These are phyloP conservation scores for Boletellus sp. DNA, from an alignment of 768 basidiomycete genomes.

Conservation along the genomic window DNA sequence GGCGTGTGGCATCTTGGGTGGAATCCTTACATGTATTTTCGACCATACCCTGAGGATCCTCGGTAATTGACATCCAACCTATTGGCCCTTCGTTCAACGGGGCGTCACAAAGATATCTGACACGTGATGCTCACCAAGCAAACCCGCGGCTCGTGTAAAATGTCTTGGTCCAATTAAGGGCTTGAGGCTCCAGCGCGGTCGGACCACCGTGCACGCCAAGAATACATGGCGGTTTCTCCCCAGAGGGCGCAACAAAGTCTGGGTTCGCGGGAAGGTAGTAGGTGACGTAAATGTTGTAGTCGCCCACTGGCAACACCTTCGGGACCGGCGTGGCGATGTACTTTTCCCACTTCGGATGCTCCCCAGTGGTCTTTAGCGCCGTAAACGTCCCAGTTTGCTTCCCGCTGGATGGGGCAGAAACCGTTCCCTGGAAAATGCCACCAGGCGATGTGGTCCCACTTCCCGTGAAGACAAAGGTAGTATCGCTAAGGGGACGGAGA, in stretches of 20 bases:
- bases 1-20: no score
- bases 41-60: slow-evolving; percentile 70
- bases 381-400: not conserved
- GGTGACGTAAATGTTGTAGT: slow-evolving; percentile 45
- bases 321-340: slow-evolving; percentile 16
- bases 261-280: slow-evolving; percentile 64
- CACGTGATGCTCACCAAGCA: slow-evolving; percentile 48
- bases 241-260: slow-evolving; percentile 39
- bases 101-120: no score
- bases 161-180: slow-evolving; percentile 49
- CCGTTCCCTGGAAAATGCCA: slow-evolving; percentile 7
- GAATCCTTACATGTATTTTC: slow-evolving; percentile 48
- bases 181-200: slow-evolving; percentile 44
- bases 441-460: not conserved
- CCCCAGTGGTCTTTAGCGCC: slow-evolving; percentile 17
- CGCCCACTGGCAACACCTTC: not conserved
- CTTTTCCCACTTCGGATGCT: not conserved
- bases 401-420: slow-evolving; percentile 11
- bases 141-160: slow-evolving; percentile 68
- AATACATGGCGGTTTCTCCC: slow-evolving; percentile 64
- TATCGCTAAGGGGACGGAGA: not conserved
- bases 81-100: slow-evolving; percentile 6
- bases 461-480: slow-evolving; percentile 14
- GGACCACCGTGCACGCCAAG: slow-evolving; percentile 70
- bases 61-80: slow-evolving; percentile 75